phyloP scores from a whole-genome alignment of 2,329 filamentous ascomycete species.

The Colletotrichum sp. region DNA sequence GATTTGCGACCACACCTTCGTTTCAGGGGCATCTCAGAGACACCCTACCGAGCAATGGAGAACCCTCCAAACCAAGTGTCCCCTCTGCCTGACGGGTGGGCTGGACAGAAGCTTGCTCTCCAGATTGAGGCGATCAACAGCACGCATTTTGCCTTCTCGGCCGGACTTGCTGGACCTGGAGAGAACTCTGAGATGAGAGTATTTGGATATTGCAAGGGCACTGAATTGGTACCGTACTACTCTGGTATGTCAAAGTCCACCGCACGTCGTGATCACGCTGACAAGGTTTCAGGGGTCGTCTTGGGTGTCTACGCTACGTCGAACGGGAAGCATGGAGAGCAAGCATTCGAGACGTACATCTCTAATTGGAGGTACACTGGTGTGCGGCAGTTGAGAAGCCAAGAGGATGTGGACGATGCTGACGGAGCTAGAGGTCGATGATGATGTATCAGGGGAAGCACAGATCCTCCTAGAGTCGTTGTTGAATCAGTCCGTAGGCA shows the following conservation, averaged over 20 bases:
- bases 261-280: neutral
- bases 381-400: neutral
- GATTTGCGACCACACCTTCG: neutral
- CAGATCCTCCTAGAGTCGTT: neutral
- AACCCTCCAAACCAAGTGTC: neutral
- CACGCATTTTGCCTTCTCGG: conserved; percentile 18
- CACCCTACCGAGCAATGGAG: conserved; percentile 7
- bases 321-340: conserved; percentile 20
- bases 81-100: conserved; percentile 3
- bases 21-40: conserved; percentile 24
- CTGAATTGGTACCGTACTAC: conserved; percentile 21
- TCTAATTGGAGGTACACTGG: conserved; percentile 10
- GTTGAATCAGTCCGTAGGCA: neutral
- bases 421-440: neutral
- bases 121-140: conserved; percentile 18
- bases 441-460: neutral
- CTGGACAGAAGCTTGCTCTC: neutral
- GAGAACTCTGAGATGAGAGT: neutral
- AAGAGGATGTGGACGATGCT: neutral
- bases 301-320: conserved; percentile 13
- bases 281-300: neutral
- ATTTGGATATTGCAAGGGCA: conserved; percentile 17
- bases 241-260: neutral
- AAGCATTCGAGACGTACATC: conserved; percentile 18
- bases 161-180: neutral